Base-by-base conservation (phyloP, 192 early-diverging fungal genomes). In the Podila horticola region DNA sequence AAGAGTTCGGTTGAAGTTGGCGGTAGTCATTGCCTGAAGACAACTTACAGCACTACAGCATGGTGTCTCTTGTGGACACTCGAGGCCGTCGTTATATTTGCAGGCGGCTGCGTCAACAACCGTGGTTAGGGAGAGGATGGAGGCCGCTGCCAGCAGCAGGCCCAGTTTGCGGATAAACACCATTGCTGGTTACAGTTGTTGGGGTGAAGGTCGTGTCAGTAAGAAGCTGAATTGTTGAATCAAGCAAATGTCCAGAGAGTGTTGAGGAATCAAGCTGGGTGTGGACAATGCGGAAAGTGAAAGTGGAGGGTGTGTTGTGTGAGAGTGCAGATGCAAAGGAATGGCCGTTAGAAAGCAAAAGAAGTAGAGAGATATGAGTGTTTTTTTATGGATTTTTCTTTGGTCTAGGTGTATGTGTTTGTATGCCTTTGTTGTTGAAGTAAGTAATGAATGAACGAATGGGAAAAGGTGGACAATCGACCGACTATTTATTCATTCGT, bases 21-120 rank as follows among this genome's bases (percentile, higher is more conserved):
- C 20, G 24, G 24, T 55, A 6, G 52, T 55, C 17, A 24, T 22
- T 55, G 52, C 30, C 34, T 36, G 34, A 61, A 61, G 26, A 19
- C 15, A 61, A 61, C 70, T 81, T 81, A 81, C 77, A 55, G 19
- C 58, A 61, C 77, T 81, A 45, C 77, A 81, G 57, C 77, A 81
- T 22, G 77, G 77, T 12, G 71, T 61, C 58, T 65, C 66, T 50
- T 69, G 66, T 33, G 77, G 71, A 69, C 77, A 81, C 4, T 60
- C 60, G 5, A 60, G 66, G 12, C 67, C 71, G 34, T 69, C 62
- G 58, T 81, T 73, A 31, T 73, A 73, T 31, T 69, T 72, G 63
- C 77, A 81, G 24, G 55, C 77, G 6, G 65, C 77, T 6, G 71
- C 75, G 7, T 79, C 77, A 8, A 49, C 58, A 6, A 69, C 55